Evolutionary conservation across 2,329 filamentous ascomycete species (phyloP).

Genomic region (Colletotrichum phormii): DNA sequence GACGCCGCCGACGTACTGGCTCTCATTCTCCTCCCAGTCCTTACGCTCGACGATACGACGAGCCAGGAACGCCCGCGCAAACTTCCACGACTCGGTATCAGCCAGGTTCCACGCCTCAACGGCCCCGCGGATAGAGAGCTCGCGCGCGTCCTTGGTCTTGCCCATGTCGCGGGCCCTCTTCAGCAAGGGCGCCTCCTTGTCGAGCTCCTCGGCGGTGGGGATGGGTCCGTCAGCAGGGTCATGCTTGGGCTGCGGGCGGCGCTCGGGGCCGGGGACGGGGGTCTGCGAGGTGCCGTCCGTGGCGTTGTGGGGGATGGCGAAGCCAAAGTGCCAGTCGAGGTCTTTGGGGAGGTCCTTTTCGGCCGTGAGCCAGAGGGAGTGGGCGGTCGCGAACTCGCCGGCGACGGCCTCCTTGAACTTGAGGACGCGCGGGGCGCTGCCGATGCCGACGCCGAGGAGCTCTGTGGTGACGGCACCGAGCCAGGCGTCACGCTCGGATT

Average conservation of each 20-base stretch:
- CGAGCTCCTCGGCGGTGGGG: conserved; percentile 63
- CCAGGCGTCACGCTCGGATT: conserved; percentile 83
- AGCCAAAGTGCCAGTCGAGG: conserved; percentile 91
- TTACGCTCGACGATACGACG: conserved; percentile 71
- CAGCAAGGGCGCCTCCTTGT: conserved; percentile 67
- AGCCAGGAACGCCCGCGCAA: conserved; percentile 75
- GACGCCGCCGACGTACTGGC: conserved; percentile 71
- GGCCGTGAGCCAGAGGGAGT: conserved; percentile 86
- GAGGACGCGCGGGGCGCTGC: conserved; percentile 74
- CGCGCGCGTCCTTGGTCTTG: conserved; percentile 54
- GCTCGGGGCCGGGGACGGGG: conserved; percentile 69
- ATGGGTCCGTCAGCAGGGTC: conserved; percentile 61
- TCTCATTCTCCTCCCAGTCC: conserved; percentile 78
- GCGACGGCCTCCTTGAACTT: conserved; percentile 86
- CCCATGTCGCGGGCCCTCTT: conserved; percentile 56
- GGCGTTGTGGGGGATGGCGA: conserved; percentile 74
- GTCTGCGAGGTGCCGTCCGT: conserved; percentile 66
- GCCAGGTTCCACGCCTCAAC: conserved; percentile 77
- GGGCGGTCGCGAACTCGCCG: conserved; percentile 69
- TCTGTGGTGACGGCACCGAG: conserved; percentile 77
- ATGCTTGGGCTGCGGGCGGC: conserved; percentile 61
- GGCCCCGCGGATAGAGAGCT: conserved; percentile 62
- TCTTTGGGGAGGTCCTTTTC: conserved; percentile 73
- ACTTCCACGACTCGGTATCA: conserved; percentile 83
- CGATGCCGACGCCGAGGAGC: conserved; percentile 72